Evolutionary conservation across 345 rosid species (phyloP).

Genomic region (Durio zibethinus): DNA sequence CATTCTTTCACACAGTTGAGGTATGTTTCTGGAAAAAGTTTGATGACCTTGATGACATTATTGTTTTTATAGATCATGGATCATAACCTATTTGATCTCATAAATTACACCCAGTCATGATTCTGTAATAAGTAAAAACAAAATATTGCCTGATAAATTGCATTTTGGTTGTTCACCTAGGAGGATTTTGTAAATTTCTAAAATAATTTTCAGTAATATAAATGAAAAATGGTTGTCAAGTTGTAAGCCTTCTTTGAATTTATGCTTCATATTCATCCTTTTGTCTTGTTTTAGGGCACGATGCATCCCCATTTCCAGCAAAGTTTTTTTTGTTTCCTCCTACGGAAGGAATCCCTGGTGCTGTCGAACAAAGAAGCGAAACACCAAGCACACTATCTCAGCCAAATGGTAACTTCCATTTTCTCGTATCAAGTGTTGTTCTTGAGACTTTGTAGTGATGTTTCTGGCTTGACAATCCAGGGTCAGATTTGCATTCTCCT

Average conservation of each 20-base stretch:
- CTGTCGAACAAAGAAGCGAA: constrained; percentile 22
- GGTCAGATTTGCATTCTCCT: constrained; percentile 28
- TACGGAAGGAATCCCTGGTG: constrained; percentile 25
- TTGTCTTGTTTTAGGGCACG: constrained; percentile 21
- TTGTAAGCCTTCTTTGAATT: constrained; percentile 4
- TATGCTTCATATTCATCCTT: not conserved
- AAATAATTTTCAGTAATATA: not conserved
- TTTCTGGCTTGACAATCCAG: constrained; percentile 31
- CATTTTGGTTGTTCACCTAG: not conserved
- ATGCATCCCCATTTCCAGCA: constrained; percentile 31
- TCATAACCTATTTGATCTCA: constrained; percentile 3
- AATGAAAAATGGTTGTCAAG: not conserved
- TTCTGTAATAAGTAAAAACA: not conserved
- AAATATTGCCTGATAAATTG: not conserved
- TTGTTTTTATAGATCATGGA: not conserved
- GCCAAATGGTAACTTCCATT: constrained; percentile 14
- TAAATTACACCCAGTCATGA: not conserved
- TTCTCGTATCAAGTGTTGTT: constrained; percentile 1
- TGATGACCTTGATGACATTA: constrained; percentile 1
- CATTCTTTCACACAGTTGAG: not conserved
- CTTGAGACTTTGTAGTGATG: not conserved
- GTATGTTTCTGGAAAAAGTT: not conserved
- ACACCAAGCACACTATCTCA: constrained; percentile 29
- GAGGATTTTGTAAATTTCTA: not conserved
- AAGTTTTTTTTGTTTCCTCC: constrained; percentile 29